Base-by-base conservation (phyloP, 345 rosid species). In the Linum tenue region DNA sequence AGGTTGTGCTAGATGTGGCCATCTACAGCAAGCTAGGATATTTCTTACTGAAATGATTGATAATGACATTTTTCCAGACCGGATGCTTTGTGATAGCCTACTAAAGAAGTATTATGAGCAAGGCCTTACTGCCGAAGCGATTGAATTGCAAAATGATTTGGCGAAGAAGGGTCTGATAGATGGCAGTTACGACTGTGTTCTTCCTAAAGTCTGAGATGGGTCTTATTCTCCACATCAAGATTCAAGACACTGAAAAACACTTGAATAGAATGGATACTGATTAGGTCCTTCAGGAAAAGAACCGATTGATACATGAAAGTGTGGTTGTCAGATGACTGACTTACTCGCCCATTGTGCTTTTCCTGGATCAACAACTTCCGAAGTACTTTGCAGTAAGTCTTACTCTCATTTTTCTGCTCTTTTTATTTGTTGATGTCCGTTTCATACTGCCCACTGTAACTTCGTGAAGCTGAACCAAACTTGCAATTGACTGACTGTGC, bases 21-120 rank as follows among this genome's bases (percentile, higher is more conserved):
- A 75, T 73, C 57, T 84, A 78, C 74, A 75, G 56, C 77, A 64
- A 72, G 91, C 88, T 36, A 81, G 87, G 72, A 60, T 67, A 16
- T 80, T 81, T 62, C 78, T 84, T 22, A 55, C 69, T 76, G 95
- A 85, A 76, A 88, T 88, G 95, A 82, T 88, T 9, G 35, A 39
- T 42, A 80, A 77, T 71, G 82, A 76, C 43, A 78, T 88, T 62
- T 41, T 71, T 12, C 95, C 91, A 7, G 87, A 88, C 74, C 82
- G 80, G 73, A 72, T 84, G 73, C 77, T 85, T 36, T 85, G 87
- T 75, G 67, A 73, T 69, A 59, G 69, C 75, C 69, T 85, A 36
- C 41, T 88, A 62, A 84, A 69, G 83, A 85, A 84, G 81, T 76
- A 79, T 68, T 71, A 78, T 74, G 91, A 85, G 79, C 74, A 72